A percentile compares a stretch with the other conserved stretches of the same genome.
These are phyloP conservation scores for Nakazawaea siamensis DNA, from an alignment of 805 yeast species.

Conservation along the genomic window DNA sequence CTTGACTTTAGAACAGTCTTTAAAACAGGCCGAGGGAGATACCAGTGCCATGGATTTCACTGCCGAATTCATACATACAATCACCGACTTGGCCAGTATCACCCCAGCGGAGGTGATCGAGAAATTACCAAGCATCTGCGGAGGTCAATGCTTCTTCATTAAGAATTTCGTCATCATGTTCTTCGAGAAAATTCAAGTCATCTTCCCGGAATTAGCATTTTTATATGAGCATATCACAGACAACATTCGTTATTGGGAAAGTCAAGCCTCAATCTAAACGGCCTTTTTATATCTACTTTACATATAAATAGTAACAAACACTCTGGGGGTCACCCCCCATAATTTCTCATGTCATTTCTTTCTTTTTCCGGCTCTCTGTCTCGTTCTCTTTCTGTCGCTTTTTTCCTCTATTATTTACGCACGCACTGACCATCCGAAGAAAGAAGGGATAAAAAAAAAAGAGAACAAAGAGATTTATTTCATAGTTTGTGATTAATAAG, in stretches of 20 bases:
- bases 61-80: slow-evolving; percentile 11
- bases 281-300: too few species aligned
- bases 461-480: too few species aligned
- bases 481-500: too few species aligned
- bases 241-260: slow-evolving; percentile 52
- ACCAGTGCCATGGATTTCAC: slow-evolving; percentile 1
- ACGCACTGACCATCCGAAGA: too few species aligned
- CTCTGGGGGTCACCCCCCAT: too few species aligned
- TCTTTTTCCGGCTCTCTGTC: too few species aligned
- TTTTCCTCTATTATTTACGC: too few species aligned
- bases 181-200: slow-evolving; percentile 54
- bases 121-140: slow-evolving; percentile 42
- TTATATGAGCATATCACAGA: slow-evolving; percentile 42
- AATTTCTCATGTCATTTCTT: too few species aligned
- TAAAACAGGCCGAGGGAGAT: not conserved
- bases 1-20: slow-evolving; percentile 10
- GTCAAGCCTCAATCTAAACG: too few species aligned
- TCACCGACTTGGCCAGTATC: slow-evolving; percentile 17
- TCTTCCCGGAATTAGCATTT: slow-evolving; percentile 54
- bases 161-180: slow-evolving; percentile 72
- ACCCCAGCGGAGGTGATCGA: slow-evolving; percentile 33
- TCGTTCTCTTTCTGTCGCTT: too few species aligned
- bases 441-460: too few species aligned
- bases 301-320: too few species aligned
- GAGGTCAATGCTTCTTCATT: slow-evolving; percentile 79